These are phyloP conservation scores for Bipolaris gigantea DNA, from an alignment of 2,329 filamentous ascomycete genomes.

Conservation along the genomic window DNA sequence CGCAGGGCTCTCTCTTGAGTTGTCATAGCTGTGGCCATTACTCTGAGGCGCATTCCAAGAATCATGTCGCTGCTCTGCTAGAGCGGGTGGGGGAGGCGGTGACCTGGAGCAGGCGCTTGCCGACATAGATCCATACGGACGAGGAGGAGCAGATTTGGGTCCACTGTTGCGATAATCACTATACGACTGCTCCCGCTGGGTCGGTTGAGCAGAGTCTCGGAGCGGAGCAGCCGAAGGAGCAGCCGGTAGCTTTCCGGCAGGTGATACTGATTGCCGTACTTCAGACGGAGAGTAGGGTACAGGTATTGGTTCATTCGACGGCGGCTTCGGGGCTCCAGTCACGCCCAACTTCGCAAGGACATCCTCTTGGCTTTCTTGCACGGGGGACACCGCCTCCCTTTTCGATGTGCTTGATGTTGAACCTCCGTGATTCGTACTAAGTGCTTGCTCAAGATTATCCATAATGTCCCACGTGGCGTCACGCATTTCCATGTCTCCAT, in stretches of 20 bases:
- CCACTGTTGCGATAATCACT: constrained; percentile 20
- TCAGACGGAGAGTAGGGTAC: constrained; percentile 15
- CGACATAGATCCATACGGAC: constrained; percentile 33
- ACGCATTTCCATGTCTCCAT: constrained; percentile 39
- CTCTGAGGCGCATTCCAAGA: constrained; percentile 29
- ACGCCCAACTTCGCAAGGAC: constrained; percentile 43
- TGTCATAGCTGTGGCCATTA: constrained; percentile 22
- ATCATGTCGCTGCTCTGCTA: constrained; percentile 19
- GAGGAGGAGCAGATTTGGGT: constrained; percentile 19
- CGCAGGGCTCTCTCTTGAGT: constrained; percentile 33
- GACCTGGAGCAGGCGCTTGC: constrained; percentile 12
- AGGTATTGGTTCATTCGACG: constrained; percentile 25
- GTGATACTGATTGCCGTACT: constrained; percentile 13
- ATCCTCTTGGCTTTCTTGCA: constrained; percentile 39
- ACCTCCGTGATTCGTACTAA: constrained; percentile 29
- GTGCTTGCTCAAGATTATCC: constrained; percentile 46
- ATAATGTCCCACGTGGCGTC: constrained; percentile 44
- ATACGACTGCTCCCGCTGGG: constrained; percentile 29
- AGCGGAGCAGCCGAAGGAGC: constrained; percentile 3
- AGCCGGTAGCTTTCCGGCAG: constrained; percentile 23
- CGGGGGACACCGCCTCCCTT: constrained; percentile 3
- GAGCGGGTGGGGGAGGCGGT: constrained; percentile 31
- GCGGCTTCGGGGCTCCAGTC: constrained; percentile 43
- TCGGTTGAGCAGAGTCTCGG: constrained; percentile 9
- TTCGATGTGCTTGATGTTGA: constrained; percentile 6